Percentiles rank a stretch among this genome's conserved stretches.
These are phyloP conservation scores for Pseudogymnoascus sp. DNA, from an alignment of 2,329 filamentous ascomycete species.

Conservation along the genomic window DNA sequence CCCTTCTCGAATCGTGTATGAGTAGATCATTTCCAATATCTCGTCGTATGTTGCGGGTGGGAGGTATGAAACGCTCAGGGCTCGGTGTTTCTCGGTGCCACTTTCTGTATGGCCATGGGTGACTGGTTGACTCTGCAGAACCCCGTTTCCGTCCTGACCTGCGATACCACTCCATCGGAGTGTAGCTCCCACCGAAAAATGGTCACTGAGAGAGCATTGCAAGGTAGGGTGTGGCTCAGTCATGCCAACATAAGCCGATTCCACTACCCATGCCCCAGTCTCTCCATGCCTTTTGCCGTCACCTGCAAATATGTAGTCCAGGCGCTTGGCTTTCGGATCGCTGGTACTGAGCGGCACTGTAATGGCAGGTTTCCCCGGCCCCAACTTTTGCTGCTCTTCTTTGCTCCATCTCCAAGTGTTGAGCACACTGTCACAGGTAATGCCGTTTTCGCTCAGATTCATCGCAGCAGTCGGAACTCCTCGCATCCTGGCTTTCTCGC, in stretches of 20 bases:
- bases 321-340: constrained; percentile 72
- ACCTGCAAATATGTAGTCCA: constrained; percentile 90
- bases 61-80: constrained; percentile 27
- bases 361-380: constrained; percentile 53
- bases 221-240: constrained; percentile 71
- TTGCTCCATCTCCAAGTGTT: constrained; percentile 94
- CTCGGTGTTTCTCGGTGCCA: constrained; percentile 14
- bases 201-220: constrained; percentile 83
- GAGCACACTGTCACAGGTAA: constrained; percentile 74
- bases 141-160: constrained; percentile 19
- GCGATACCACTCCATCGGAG: constrained; percentile 34
- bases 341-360: constrained; percentile 55
- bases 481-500: constrained; percentile 57
- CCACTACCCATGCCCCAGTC: constrained; percentile 56
- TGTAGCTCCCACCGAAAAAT: constrained; percentile 84
- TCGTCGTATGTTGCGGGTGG: constrained; percentile 55
- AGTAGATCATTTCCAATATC: constrained; percentile 62
- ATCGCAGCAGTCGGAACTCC: constrained; percentile 68
- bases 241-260: constrained; percentile 68
- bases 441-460: constrained; percentile 74
- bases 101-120: constrained; percentile 19
- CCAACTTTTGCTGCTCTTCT: constrained; percentile 58
- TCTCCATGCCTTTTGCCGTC: constrained; percentile 36
- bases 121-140: constrained; percentile 20
- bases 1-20: constrained; percentile 63